phyloP scores from a whole-genome alignment of 2,329 filamentous ascomycete genomes.

The Colletotrichum somersetense region DNA sequence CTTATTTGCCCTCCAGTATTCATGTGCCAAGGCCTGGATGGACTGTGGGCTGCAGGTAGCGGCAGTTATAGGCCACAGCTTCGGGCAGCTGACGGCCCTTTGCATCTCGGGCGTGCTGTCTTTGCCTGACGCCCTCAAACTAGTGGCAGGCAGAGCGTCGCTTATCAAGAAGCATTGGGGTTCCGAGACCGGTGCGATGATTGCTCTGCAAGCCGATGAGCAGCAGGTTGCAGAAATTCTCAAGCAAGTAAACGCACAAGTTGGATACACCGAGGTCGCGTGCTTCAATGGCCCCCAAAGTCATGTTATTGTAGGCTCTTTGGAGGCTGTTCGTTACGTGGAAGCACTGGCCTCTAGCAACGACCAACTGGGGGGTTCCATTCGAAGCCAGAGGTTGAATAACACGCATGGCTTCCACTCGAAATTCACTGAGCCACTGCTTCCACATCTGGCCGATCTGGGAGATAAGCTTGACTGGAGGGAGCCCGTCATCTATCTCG shows the following conservation, averaged over 20 bases:
- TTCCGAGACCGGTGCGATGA: slow-evolving; percentile 47
- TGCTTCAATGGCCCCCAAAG: slow-evolving; percentile 25
- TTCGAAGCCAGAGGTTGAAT: background rate
- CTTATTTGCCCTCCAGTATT: slow-evolving; percentile 20
- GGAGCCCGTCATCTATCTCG: background rate
- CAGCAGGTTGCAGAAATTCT: background rate
- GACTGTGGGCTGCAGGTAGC: slow-evolving; percentile 16
- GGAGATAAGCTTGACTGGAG: background rate
- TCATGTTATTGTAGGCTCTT: slow-evolving; percentile 18
- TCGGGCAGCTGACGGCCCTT: slow-evolving; percentile 53
- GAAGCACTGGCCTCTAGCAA: background rate
- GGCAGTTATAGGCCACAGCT: slow-evolving; percentile 49
- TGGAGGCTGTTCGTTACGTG: background rate
- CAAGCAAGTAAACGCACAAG: background rate
- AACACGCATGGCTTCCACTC: slow-evolving; percentile 29
- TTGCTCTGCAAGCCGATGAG: slow-evolving; percentile 44
- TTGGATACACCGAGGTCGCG: slow-evolving; percentile 15
- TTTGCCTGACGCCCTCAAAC: slow-evolving; percentile 47
- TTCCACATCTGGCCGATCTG: background rate
- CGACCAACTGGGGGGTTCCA: background rate
- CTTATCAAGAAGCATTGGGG: slow-evolving; percentile 51
- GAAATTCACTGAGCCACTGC: background rate
- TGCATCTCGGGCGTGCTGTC: slow-evolving; percentile 49
- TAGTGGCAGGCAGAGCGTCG: slow-evolving; percentile 49
- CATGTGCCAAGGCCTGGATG: slow-evolving; percentile 15